These are phyloP conservation scores for Odonthalia washingtoniensis DNA, from an alignment of 31 red algal genomes.

Conservation along the genomic window DNA sequence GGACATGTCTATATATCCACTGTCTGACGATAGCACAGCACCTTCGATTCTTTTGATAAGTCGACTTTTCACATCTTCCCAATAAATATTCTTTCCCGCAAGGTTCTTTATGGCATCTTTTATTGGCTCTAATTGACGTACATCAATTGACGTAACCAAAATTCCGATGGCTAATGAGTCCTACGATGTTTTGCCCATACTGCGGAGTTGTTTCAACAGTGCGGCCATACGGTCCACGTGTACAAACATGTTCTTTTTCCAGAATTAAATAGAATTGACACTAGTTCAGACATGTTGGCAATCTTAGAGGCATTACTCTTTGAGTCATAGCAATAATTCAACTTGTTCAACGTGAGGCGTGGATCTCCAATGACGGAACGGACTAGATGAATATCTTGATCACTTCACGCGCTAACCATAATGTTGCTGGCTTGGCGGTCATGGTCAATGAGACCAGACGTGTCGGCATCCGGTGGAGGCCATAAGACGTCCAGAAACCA, in stretches of 20 bases:
- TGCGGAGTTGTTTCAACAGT: slow-evolving; percentile 15
- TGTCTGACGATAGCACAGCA: background rate
- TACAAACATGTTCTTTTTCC: slow-evolving; percentile 1
- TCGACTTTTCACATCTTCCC: slow-evolving; percentile 30
- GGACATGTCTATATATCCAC: background rate
- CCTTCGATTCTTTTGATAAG: slow-evolving; percentile 26
- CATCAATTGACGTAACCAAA: slow-evolving; percentile 37
- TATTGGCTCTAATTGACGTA: slow-evolving; percentile 2
- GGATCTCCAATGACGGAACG: slow-evolving; percentile 17
- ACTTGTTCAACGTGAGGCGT: background rate
- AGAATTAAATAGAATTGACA: slow-evolving; percentile 7
- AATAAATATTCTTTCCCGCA: slow-evolving; percentile 5
- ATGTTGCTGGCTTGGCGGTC: slow-evolving; percentile 13
- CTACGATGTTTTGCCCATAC: slow-evolving; percentile 6
- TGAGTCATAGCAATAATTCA: slow-evolving; percentile 30
- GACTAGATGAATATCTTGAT: slow-evolving; percentile 15
- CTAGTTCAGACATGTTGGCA: slow-evolving; percentile 44
- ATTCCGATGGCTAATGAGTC: slow-evolving; percentile 31
- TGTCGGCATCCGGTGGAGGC: too few species aligned
- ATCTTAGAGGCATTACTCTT: slow-evolving; percentile 33
- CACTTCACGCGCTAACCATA: background rate
- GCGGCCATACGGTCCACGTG: slow-evolving; percentile 44
- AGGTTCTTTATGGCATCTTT: slow-evolving; percentile 51
- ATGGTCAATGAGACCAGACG: too few species aligned
- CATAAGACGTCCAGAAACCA: too few species aligned